These are phyloP conservation scores for Colletotrichum lentis DNA, from an alignment of 2,329 filamentous ascomycete species.

Conservation along the genomic window DNA sequence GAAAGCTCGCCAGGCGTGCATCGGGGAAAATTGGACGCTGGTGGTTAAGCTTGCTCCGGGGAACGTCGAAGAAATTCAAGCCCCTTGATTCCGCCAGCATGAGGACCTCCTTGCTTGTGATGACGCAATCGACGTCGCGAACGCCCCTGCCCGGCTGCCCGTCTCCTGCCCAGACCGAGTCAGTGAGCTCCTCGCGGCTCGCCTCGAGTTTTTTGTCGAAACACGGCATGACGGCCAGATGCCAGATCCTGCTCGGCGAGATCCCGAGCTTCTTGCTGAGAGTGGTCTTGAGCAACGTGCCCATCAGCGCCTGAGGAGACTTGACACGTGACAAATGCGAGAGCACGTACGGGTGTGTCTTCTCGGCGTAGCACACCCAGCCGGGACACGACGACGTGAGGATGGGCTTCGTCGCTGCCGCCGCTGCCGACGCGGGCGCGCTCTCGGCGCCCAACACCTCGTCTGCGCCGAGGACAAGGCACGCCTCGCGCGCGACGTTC, in stretches of 20 bases:
- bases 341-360: conserved; percentile 93
- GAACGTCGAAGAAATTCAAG: conserved; percentile 76
- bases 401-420: conserved; percentile 61
- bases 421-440: conserved; percentile 4
- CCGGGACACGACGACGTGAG: conserved; percentile 93
- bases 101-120: conserved; percentile 92
- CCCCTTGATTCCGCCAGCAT: conserved; percentile 85
- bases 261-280: conserved; percentile 77
- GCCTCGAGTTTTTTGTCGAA: conserved; percentile 99
- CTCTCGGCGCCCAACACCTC: conserved; percentile 63
- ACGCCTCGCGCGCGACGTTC: conserved; percentile 81
- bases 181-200: conserved; percentile 89
- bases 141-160: conserved; percentile 63
- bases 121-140: conserved; percentile 95
- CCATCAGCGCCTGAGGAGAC: conserved; percentile 90
- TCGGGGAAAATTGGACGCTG: conserved; percentile 74
- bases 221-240: conserved; percentile 95
- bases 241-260: conserved; percentile 84
- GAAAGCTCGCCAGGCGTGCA: conserved; percentile 71
- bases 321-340: conserved; percentile 91
- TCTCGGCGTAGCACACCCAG: conserved; percentile 99
- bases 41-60: conserved; percentile 63
- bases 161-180: conserved; percentile 72
- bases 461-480: conserved; percentile 79
- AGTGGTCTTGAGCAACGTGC: conserved; percentile 87